Evolutionary conservation across 805 yeast genomes (phyloP).

Genomic region (Yarrowia sp.): DNA sequence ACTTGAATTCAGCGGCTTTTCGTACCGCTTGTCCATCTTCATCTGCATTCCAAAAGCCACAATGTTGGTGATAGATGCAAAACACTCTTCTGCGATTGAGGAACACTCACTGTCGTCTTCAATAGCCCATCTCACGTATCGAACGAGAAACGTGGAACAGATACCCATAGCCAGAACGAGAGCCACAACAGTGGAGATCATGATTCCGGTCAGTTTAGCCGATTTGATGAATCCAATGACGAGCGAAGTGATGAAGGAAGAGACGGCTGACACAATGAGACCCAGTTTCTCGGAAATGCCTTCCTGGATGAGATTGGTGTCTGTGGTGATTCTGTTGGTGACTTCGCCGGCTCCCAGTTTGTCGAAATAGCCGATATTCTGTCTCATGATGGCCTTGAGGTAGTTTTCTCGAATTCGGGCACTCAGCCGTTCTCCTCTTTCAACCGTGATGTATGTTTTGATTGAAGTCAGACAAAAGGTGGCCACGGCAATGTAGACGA

Average conservation of each 20-base stretch:
- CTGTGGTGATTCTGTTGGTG: conserved; percentile 55
- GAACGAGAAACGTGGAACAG: conserved; percentile 49
- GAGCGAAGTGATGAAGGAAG: conserved; percentile 52
- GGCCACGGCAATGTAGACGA: conserved; percentile 53
- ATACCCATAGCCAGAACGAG: conserved; percentile 48
- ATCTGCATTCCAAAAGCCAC: conserved; percentile 55
- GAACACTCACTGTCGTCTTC: conserved; percentile 49
- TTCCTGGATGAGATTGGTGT: conserved; percentile 53
- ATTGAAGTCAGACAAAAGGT: conserved; percentile 47
- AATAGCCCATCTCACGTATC: conserved; percentile 43
- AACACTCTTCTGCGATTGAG: conserved; percentile 54
- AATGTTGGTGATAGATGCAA: conserved; percentile 53
- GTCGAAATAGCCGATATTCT: conserved; percentile 54
- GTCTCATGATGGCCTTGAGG: conserved; percentile 51
- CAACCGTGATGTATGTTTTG: conserved; percentile 51
- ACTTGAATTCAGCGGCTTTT: conserved; percentile 45
- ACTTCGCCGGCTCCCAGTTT: conserved; percentile 54
- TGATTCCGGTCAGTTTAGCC: conserved; percentile 51
- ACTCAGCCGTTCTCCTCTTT: conserved; percentile 54
- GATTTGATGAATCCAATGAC: conserved; percentile 51
- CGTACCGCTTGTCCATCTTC: conserved; percentile 49
- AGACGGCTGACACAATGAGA: conserved; percentile 50
- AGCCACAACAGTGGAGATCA: conserved; percentile 50
- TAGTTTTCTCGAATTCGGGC: conserved; percentile 53
- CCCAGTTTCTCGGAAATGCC: conserved; percentile 55